A percentile compares a stretch with the other conserved stretches of the same genome.
Evolutionary conservation across 2,329 filamentous ascomycete species (phyloP).

Genomic region (Trichophyton simii): DNA sequence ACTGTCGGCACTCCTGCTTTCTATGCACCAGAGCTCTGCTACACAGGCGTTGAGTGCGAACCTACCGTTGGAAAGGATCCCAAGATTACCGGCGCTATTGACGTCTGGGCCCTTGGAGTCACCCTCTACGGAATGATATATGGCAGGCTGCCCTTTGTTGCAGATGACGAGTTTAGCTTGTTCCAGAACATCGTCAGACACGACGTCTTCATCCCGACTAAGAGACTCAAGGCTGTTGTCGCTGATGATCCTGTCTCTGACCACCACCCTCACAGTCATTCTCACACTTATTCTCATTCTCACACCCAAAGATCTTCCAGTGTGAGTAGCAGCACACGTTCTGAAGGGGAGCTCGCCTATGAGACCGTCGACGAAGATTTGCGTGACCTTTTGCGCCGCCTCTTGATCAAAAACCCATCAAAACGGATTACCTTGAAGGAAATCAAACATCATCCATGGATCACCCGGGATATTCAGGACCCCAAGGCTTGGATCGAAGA

Average conservation of each 20-base stretch:
- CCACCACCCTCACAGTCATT: conserved; percentile 24
- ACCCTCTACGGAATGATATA: conserved; percentile 93
- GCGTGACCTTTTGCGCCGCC: conserved; percentile 61
- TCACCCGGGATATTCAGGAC: conserved; percentile 64
- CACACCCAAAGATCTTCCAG: conserved; percentile 36
- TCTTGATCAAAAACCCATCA: conserved; percentile 80
- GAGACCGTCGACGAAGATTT: conserved; percentile 74
- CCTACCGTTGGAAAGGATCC: conserved; percentile 44
- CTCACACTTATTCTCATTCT: not conserved
- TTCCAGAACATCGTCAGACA: conserved; percentile 85
- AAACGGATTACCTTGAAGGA: conserved; percentile 80
- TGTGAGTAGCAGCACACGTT: conserved; percentile 49
- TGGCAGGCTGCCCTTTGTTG: conserved; percentile 84
- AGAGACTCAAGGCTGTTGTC: conserved; percentile 62
- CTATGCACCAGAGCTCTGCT: conserved; percentile 92
- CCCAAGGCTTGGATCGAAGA: conserved; percentile 79
- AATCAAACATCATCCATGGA: conserved; percentile 90
- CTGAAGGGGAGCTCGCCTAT: conserved; percentile 67
- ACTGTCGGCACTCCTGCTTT: conserved; percentile 96
- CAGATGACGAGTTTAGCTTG: conserved; percentile 81
- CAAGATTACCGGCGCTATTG: conserved; percentile 83
- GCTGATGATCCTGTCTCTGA: conserved; percentile 18
- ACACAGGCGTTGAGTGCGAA: conserved; percentile 57
- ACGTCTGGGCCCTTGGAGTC: conserved; percentile 93
- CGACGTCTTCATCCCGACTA: conserved; percentile 76